Percentiles rank a stretch among this genome's conserved stretches.
Evolutionary conservation across 2,329 filamentous ascomycete genomes (phyloP).

Genomic region (Xylariaceae sp.): DNA sequence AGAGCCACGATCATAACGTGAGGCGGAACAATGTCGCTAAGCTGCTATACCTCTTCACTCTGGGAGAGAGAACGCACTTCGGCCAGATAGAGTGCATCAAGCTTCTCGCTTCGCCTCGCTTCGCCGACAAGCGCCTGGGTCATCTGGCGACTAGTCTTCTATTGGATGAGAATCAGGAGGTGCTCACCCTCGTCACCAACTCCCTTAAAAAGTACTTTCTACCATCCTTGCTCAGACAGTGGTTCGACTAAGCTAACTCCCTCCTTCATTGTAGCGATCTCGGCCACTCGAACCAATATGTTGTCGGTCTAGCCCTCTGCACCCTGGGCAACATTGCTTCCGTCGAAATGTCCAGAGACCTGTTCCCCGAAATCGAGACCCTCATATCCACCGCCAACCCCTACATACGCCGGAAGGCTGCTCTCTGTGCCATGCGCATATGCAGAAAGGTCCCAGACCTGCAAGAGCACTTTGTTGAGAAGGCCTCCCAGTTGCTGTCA

Average conservation of each 20-base stretch:
- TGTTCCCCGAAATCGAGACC: slow-evolving; percentile 93
- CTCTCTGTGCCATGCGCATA: slow-evolving; percentile 98
- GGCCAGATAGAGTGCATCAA: slow-evolving; percentile 99
- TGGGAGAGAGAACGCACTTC: slow-evolving; percentile 96
- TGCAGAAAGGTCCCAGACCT: slow-evolving; percentile 96
- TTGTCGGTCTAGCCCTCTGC: slow-evolving; percentile 92
- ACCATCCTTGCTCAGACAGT: background rate
- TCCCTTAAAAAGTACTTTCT: slow-evolving; percentile 84
- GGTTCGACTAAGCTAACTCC: slow-evolving; percentile 33
- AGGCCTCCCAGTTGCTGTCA: slow-evolving; percentile 80
- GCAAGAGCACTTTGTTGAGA: slow-evolving; percentile 95
- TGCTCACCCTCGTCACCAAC: slow-evolving; percentile 94
- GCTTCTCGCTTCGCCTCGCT: slow-evolving; percentile 90
- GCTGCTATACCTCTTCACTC: slow-evolving; percentile 94
- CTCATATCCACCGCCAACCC: slow-evolving; percentile 91
- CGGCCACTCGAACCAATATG: slow-evolving; percentile 96
- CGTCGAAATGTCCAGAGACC: slow-evolving; percentile 94
- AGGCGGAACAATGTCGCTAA: slow-evolving; percentile 99
- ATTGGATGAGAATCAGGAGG: slow-evolving; percentile 97
- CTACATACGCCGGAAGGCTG: slow-evolving; percentile 96
- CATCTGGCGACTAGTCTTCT: slow-evolving; percentile 95
- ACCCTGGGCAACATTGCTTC: slow-evolving; percentile 97
- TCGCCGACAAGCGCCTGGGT: slow-evolving; percentile 94
- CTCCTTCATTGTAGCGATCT: slow-evolving; percentile 64
- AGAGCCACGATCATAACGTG: slow-evolving; percentile 87